Evolutionary conservation across 1,139 yeast species (phyloP).

Genomic region (Suzukiozyma palmioleophila): DNA sequence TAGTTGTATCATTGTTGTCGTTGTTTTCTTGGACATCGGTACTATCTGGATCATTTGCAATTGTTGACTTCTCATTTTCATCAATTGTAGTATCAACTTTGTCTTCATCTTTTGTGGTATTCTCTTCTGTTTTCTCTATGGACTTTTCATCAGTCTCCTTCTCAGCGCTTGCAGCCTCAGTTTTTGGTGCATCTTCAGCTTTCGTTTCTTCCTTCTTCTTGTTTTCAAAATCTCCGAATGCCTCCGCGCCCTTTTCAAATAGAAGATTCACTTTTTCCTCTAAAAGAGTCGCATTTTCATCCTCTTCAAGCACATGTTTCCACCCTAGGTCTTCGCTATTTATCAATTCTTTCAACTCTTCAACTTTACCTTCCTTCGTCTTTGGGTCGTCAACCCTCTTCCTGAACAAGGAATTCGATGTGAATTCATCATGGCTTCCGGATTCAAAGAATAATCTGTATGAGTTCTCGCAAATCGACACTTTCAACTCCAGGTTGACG

Average conservation of each 20-base stretch:
- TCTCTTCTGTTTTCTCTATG: conserved; percentile 4
- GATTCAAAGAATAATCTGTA: conserved; percentile 80
- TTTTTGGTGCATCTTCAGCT: conserved; percentile 3
- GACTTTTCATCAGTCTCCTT: conserved; percentile 9
- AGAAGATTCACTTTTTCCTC: conserved; percentile 24
- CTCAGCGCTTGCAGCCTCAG: conserved; percentile 2
- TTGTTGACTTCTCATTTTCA: conserved; percentile 5
- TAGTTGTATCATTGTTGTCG: conserved; percentile 39
- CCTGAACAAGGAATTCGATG: conserved; percentile 48
- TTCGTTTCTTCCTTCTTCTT: conserved; percentile 8
- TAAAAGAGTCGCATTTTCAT: conserved; percentile 15
- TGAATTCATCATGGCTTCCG: conserved; percentile 77
- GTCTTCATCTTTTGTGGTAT: conserved; percentile 8
- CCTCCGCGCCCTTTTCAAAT: conserved; percentile 30
- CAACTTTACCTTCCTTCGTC: conserved; percentile 23
- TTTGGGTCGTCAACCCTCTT: conserved; percentile 25
- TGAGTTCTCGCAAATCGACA: conserved; percentile 74
- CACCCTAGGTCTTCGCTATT: conserved; percentile 37
- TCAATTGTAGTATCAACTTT: conserved; percentile 5
- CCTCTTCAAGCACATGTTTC: conserved; percentile 29
- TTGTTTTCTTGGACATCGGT: conserved; percentile 36
- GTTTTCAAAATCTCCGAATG: conserved; percentile 19
- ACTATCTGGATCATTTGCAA: conserved; percentile 28
- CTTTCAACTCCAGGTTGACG: conserved; percentile 69
- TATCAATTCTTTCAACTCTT: conserved; percentile 22